Conservation (phyloP, 331 rosid species). For the Quercus tomentella region DNA sequence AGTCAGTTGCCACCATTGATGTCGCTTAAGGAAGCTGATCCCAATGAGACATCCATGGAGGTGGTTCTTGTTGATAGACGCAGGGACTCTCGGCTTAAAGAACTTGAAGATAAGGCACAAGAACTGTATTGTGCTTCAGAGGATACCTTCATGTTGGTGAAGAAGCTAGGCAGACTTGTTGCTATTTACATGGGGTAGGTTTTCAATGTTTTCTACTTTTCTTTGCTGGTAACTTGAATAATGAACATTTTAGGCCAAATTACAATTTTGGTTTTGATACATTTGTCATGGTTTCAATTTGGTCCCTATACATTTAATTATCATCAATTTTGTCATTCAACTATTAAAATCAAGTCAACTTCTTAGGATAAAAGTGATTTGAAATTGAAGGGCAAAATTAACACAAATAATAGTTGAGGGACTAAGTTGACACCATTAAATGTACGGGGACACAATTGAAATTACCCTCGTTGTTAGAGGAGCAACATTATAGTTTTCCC, state of each 20-base stretch:
- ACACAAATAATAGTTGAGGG: too few relatives aligned
- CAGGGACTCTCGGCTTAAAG: conserved; percentile 70
- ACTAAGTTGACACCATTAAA: too few relatives aligned
- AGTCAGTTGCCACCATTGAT: conserved; percentile 53
- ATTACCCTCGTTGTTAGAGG: too few relatives aligned
- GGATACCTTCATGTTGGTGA: conserved; percentile 60
- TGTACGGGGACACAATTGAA: too few relatives aligned
- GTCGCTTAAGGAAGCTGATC: conserved; percentile 69
- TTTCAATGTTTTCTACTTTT: not conserved
- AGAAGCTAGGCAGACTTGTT: conserved; percentile 90
- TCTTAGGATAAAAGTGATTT: too few relatives aligned
- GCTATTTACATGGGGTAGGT: conserved; percentile 91
- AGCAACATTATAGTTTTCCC: too few relatives aligned
- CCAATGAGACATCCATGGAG: conserved; percentile 71
- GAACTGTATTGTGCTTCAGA: conserved; percentile 74
- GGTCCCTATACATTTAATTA: not conserved
- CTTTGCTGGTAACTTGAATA: not conserved
- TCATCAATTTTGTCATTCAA: not conserved
- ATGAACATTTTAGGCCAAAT: not conserved
- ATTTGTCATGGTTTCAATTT: not conserved
- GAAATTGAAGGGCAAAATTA: too few relatives aligned
- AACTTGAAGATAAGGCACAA: conserved; percentile 85
- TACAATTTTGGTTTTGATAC: too few relatives aligned
- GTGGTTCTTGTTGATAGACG: conserved; percentile 76
- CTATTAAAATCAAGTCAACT: too few relatives aligned